Base-by-base conservation (phyloP, 805 yeast genomes). In the Candida sonorensis region DNA sequence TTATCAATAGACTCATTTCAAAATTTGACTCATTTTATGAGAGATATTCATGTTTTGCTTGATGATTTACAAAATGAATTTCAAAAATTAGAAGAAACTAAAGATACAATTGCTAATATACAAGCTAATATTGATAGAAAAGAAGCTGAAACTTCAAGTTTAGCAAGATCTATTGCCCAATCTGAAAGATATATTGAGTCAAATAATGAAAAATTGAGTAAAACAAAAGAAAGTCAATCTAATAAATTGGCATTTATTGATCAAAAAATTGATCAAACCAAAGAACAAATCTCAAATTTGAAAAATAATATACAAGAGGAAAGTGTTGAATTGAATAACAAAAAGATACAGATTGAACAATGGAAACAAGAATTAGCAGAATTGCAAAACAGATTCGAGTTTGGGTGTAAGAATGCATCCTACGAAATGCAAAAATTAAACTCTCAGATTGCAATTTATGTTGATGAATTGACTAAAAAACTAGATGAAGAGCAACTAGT, bases 1-100 rank as follows among this genome's bases (percentile, higher is more conserved):
- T 57, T 65, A 1, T 67, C 88, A 0, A 61, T 72, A 8, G 81
- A 77, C 31, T 68, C 86, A 0, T 68, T 83, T 36, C 64, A 64
- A 37, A 59, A 70, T 8, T 57, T 78, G 17, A 64, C 73, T 7
- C 65, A 64, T 34, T 75, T 71, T 23, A 43, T 72, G 21, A 57
- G 53, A 29, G 61, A 61, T 24, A 57, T 71, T 14, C 53, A 59
- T 23, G 57, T 60, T 26, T 61, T 70, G 19, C 45, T 70, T 46
- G 74, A 69, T 38, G 77, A 79, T 45, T 57, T 72, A 30, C 56
- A 67, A 40, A 53, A 60, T 38, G 76, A 76, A 47, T 45, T 66
- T 40, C 47, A 44, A 34, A 59, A 63, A 49, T 61, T 70, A 42
- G 67, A 68, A 16, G 33, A 27, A n/a, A 44, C 48, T 5, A 37